Base-by-base conservation (phyloP, 1,139 yeast species). In the Blastobotrys petasosporus region DNA sequence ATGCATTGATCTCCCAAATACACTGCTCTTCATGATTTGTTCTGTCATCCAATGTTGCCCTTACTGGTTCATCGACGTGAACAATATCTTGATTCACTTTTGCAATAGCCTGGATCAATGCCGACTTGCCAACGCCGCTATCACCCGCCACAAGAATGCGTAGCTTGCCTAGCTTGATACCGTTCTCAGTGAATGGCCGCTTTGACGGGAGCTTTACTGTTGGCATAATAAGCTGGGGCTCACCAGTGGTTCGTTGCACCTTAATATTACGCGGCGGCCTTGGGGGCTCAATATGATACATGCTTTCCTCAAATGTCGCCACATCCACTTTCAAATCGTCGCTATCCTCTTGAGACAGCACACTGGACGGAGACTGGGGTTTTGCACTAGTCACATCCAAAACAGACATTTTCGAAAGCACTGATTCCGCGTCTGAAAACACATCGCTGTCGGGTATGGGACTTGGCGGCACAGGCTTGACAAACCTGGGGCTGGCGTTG, bases 111-210 rank as follows among this genome's bases (percentile, higher is more conserved):
- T 51, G 51, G 32, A 61, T 54, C 11, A 61, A 55, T n/a, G 49
- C 38, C 9, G 61, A 48, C 43, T 61, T 61, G 31, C 64, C 64
- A 5, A 56, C 51, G 12, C 57, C 56, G 1, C 57, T 44, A 35
- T 55, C 58, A 8, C 64, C 64, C 1, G 59, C 60, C 8, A 60
- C 50, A 23, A 60, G 47, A 4, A 59, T 40, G 41, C 59, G 56
- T 31, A 59, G 52, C 46, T 59, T 60, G 30, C 64, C 63, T 25
- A 60, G 50, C 11, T 49, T 49, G 38, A 59, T 45, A 1, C 64
- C 64, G 13, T 44, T 47, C 12, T 48, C 43, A 1, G 63, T 60
- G 40, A 58, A 60, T 9, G 58, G 58, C 28, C 60, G 51, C 11
- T 57, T 45, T 11, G 56, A 48, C n/a, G 62, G 60, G 16, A 59